Base-by-base conservation (phyloP, 2,329 filamentous ascomycete genomes). In the Chaetomiaceae sp. region DNA sequence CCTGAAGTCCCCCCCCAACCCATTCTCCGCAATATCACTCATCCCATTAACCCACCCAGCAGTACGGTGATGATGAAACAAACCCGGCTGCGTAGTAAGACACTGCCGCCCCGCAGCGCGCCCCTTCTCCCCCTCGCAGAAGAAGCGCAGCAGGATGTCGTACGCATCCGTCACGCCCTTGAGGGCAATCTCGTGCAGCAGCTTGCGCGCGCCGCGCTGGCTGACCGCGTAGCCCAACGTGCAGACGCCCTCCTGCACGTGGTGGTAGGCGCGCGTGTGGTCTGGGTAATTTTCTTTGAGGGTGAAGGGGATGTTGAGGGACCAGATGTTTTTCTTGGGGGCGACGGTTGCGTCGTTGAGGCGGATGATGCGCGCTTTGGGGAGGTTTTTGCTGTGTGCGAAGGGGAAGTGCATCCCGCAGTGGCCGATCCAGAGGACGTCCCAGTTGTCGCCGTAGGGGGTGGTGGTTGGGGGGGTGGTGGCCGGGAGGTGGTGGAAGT, bases 361-460 rank as follows among this genome's bases (percentile, higher is more conserved):
- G 19, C 58, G 61, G n/a, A 67, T 60, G 6, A 72, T 59, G 4
- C 66, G 63, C 13, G 0, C 61, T 63, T 33, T 63, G 63, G 2
- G 68, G 60, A 48, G 12, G 2, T 64, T 55, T 0, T 41, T 35
- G 21, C 53, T 17, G 27, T 51, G n/a, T 3, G 31, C 10, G 39
- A 61, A 61, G 35, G 62, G 60, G 51, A 67, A 66, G 16, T 54
- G 58, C 51, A 61, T 59, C 21, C 68, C 68, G 55, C 74, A 77
- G 48, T 72, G 70, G 20, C 74, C 74, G 9, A 77, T 61, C 73
- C 73, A 76, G 19, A 77, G 66, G 34, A 77, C 55, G 55, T 77
- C 75, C 74, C 73, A 77, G 51, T 72, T 63, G 48, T 70, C 68
- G n/a, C 74, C 74, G 55, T 76, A 77, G 0, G 74, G 73, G 4